Evolutionary conservation across 176 grass and related monocot genomes (phyloP), one percentile per base, ranked within the genome.

Genomic region (Elymus sibiricus): DNA sequence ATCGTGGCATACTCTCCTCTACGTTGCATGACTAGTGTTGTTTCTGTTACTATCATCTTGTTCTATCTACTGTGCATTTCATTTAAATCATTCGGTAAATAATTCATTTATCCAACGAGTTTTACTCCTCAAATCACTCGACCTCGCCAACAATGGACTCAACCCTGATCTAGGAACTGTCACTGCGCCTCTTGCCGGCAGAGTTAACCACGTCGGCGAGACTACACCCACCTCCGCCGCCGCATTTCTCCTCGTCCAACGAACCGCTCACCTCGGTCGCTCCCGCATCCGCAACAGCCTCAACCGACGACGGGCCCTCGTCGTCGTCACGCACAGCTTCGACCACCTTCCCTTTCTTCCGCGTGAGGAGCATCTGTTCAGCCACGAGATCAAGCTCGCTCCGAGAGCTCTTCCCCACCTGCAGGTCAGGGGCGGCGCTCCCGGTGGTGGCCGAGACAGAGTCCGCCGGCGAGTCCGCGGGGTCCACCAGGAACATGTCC

Each of bases 401-500:
- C 42, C 71, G 46, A 2, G 47, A 49, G 8, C 12, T 38, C 42
- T 21, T 53, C 0, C 9, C 34, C 43, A 2, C 37, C 32, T 14
- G 43, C 43, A 8, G 11, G 9, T 7, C 24, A 55, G 67, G 71
- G 11, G 24, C 39, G 21, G 10, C 37, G 39, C 42, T 74, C 13
- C 40, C 42, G 12, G 32, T 38, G 42, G 71, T n/a, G 15, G 28
- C 38, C 38, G 5, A n/a, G 69, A 4, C 64, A n/a, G 25, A 47
- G n/a, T 65, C 64, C 21, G 55, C 31, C 59, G 32, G 32, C 34
- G 67, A 44, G 25, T 90, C 88, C 0, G 10, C 19, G 11, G 32
- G 55, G n/a, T 86, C 88, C 19, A 65, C 79, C 43, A 86, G 53
- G 56, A 86, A 86, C 79, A 83, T 78, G 73, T 90, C 64, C 19